A percentile compares a stretch with the other conserved stretches of the same genome.
Conservation (phyloP, 257 asterid genomes). For the Capsicum rhomboideum region DNA sequence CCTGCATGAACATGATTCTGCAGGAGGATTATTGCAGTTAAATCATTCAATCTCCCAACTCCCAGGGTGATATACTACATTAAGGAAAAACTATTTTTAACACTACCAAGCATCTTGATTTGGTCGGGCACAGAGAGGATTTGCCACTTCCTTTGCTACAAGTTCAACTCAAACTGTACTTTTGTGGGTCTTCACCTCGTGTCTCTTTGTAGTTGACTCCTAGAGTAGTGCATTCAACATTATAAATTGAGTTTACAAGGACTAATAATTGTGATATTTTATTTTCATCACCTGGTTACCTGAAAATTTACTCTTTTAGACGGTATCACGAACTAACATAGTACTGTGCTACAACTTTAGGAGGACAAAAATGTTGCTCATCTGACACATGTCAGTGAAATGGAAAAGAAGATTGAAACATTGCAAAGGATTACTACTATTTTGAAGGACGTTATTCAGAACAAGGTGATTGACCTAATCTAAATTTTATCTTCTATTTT, state of each 20-base stretch:
- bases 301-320: background rate
- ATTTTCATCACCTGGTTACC: background rate
- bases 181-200: background rate
- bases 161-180: background rate
- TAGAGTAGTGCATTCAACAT: background rate
- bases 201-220: background rate
- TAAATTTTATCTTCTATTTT: constrained; percentile 2
- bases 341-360: constrained; percentile 25
- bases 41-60: background rate
- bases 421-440: constrained; percentile 80
- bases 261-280: background rate
- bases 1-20: background rate
- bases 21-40: background rate
- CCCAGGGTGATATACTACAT: background rate
- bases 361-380: constrained; percentile 97
- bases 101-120: background rate
- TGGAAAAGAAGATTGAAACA: constrained; percentile 91
- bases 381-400: constrained; percentile 87
- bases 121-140: background rate
- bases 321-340: constrained; percentile 10
- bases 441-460: constrained; percentile 88
- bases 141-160: background rate
- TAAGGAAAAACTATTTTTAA: background rate
- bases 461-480: constrained; percentile 51
- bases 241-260: background rate